Evolutionary conservation across 73 alveolate genomes (phyloP).

Genomic region (Paraurostyla sp.): DNA sequence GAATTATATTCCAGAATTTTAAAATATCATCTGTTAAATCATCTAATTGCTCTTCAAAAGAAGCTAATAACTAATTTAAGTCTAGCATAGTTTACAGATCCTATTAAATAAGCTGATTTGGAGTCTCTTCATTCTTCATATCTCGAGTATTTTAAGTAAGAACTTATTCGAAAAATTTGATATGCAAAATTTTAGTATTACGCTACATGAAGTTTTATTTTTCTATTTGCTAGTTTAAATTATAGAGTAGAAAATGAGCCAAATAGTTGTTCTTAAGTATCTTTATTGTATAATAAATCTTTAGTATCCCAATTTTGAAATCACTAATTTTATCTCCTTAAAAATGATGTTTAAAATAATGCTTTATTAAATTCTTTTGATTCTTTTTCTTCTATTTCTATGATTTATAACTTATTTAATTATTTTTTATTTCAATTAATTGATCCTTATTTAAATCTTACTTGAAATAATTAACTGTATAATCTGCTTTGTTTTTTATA

Average conservation of each 20-base stretch:
- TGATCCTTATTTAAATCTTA: background rate
- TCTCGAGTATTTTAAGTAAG: background rate
- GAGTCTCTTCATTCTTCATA: background rate
- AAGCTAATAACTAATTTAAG: background rate
- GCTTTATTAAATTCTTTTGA: background rate
- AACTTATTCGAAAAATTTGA: background rate
- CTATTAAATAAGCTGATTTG: background rate
- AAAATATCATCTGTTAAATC: background rate
- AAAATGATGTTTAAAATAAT: slow-evolving; percentile 24
- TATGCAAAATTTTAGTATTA: slow-evolving; percentile 2
- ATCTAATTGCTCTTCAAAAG: background rate
- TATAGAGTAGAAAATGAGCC: slow-evolving; percentile 21
- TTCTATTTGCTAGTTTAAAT: background rate
- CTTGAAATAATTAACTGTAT: background rate
- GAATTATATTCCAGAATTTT: background rate
- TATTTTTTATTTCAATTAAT: background rate
- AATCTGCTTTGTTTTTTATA: background rate
- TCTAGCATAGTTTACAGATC: background rate
- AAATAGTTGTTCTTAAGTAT: background rate
- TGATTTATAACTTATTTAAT: background rate
- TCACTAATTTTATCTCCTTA: background rate
- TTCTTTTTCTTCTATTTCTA: background rate
- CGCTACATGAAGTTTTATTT: background rate
- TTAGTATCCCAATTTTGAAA: background rate
- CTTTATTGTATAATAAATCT: slow-evolving; percentile 9